phyloP scores from a whole-genome alignment of 2,329 filamentous ascomycete species.

The Pyrenophora seminiperda region DNA sequence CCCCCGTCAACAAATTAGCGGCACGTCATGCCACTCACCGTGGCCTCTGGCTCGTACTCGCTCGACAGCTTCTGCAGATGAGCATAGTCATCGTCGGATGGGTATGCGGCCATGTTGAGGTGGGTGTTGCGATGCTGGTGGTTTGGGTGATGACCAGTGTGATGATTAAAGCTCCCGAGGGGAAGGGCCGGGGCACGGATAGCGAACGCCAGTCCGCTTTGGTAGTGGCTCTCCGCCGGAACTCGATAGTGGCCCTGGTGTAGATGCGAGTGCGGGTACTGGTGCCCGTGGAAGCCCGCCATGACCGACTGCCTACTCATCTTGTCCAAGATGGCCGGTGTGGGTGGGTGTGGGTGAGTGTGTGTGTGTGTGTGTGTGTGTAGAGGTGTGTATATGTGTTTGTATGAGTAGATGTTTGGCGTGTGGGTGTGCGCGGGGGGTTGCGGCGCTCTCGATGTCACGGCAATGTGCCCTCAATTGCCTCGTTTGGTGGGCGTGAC shows the following conservation, averaged over 20 bases:
- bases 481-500: slow-evolving; percentile 28
- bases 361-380: slow-evolving; percentile 13
- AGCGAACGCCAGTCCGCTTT: slow-evolving; percentile 40
- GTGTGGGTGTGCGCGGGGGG: slow-evolving; percentile 6
- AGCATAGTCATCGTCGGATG: slow-evolving; percentile 61
- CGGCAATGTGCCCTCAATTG: slow-evolving; percentile 14
- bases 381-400: slow-evolving; percentile 1
- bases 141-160: slow-evolving; percentile 39
- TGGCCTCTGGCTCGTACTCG: slow-evolving; percentile 62
- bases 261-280: slow-evolving; percentile 14
- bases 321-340: background rate
- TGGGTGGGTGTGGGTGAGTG: background rate
- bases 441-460: slow-evolving; percentile 16
- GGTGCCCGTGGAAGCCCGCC: slow-evolving; percentile 32
- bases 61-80: slow-evolving; percentile 67
- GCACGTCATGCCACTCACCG: slow-evolving; percentile 52
- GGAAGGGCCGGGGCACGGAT: slow-evolving; percentile 47
- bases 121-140: slow-evolving; percentile 32
- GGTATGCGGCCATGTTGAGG: slow-evolving; percentile 47
- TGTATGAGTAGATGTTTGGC: slow-evolving; percentile 12
- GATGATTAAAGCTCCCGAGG: slow-evolving; percentile 41
- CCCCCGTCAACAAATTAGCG: slow-evolving; percentile 6
- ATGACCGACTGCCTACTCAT: slow-evolving; percentile 43
- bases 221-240: slow-evolving; percentile 32
- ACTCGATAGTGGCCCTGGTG: slow-evolving; percentile 33